Evolutionary conservation across 1,139 yeast genomes (phyloP), one percentile per base, ranked within the genome.

Genomic region (Suhomyces chickasaworum): DNA sequence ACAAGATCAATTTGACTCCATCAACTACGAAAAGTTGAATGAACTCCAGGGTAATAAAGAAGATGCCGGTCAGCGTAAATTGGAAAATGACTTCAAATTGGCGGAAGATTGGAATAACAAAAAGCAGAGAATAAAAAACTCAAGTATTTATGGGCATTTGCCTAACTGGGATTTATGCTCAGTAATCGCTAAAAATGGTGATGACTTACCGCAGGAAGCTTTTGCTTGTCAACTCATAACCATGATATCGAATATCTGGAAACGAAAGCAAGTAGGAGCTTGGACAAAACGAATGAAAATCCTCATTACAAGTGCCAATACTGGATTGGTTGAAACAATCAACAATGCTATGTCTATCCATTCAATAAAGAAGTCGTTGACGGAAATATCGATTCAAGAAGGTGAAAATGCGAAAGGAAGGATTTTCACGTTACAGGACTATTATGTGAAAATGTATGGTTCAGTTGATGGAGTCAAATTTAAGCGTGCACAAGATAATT

Each of bases 211-310:
- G 17, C 99, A 93, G 63, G 99, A 93, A 62, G 97, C 99, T 0
- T 90, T 93, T 73, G 99, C 99, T 0, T 90, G 97, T 55, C 99
- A 93, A 61, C 65, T 93, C 32, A 91, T 93, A 41, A 84, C 87
- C 46, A 84, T 96, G 37, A 88, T 91, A 66, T 85, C 95, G 0
- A 82, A 80, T 45, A 83, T 89, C 39, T 93, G 98, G 98, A 79
- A 81, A 42, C 77, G 73, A 29, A 78, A 80, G 22, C 71, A 75
- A 1, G 41, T 45, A 4, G 82, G 78, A 13, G 88, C 84, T 4
- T 93, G 99, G 98, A 95, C 93, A 0, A 91, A 91, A 56, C 77
- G 84, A 51, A 93, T 93, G 98, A 84, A 88, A 54, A 93, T 93
- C 49, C 72, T 93, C 49, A 85, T 93, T 35, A 93, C 99, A 0